Evolutionary conservation across 805 yeast genomes (phyloP).

Genomic region (Yamadazyma sp.): DNA sequence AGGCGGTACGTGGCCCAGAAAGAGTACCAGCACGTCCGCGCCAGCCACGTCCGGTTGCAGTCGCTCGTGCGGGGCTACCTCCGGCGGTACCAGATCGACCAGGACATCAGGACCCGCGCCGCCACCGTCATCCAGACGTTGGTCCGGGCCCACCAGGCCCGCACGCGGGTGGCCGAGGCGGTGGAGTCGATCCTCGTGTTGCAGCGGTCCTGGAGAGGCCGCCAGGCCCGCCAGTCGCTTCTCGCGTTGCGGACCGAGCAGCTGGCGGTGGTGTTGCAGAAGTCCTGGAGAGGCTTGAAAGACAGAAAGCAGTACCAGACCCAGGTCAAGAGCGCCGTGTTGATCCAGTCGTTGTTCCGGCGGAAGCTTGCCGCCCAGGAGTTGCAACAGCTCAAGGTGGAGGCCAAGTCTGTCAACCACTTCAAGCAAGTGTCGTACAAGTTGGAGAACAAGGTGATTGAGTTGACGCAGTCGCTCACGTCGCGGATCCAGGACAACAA

Average conservation of each 20-base stretch:
- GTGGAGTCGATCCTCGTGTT: conserved; percentile 39
- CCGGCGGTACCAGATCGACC: conserved; percentile 53
- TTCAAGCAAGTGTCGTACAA: conserved; percentile 89
- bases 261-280: conserved; percentile 75
- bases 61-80: conserved; percentile 61
- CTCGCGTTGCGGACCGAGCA: conserved; percentile 49
- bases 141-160: conserved; percentile 53
- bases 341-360: conserved; percentile 77
- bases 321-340: conserved; percentile 55
- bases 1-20: conserved; percentile 64
- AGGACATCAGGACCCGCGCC: conserved; percentile 57
- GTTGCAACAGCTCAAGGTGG: conserved; percentile 66
- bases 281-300: conserved; percentile 62
- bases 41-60: conserved; percentile 59
- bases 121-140: conserved; percentile 72
- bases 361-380: conserved; percentile 70
- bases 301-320: conserved; percentile 55
- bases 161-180: conserved; percentile 38
- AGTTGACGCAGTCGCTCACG: conserved; percentile 82
- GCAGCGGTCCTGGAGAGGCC: conserved; percentile 54
- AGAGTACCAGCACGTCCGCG: conserved; percentile 53
- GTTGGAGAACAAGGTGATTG: conserved; percentile 96
- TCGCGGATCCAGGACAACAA: conserved; percentile 80
- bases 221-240: conserved; percentile 51
- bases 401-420: conserved; percentile 88